Evolutionary conservation across 2,329 filamentous ascomycete genomes (phyloP), one percentile per base, ranked within the genome.

Genomic region (Diaporthe caulivora): DNA sequence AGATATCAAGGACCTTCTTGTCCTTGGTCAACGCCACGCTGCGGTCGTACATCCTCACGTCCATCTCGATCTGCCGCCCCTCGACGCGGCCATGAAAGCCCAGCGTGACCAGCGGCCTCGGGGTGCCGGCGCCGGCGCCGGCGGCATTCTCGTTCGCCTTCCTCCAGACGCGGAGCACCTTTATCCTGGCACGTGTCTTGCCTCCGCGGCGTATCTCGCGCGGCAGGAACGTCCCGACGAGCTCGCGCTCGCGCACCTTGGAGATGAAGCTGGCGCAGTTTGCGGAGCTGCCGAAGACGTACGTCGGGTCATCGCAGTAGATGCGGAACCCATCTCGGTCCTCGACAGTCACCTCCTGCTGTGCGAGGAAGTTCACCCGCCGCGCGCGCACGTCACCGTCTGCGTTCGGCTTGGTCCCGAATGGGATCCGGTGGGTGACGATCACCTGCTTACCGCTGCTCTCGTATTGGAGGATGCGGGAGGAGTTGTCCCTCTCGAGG

Each of bases 231-330:
- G 68, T 70, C 42, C 21, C 68, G 54, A 70, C 57, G 31, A 70
- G 68, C 68, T 67, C 70, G 29, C 58, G 70, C 70, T 67, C 70
- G 44, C 57, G 58, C 11, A 72, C 70, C 47, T 55, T 72, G 24
- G 58, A 44, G 57, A 67, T 72, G 70, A 72, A 67, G 31, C 47
- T 60, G 1, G 40, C 53, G 54, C 68, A 70, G 54, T 34, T 70
- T 29, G 42, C n/a, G 29, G 68, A 29, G 44, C 54, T 70, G 54
- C 29, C n/a, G 67, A 70, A 70, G 42, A 15, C 42, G 53, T 70
- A 70, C 3, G 53, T 51, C 29, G 67, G 67, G 67, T 70, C 67
- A 21, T 60, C 54, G 54, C 15, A 51, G 67, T 60, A 70, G 67
- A 60, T 37, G 53, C 67, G 42, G 54, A 70, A 70, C 21, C 67